These are phyloP conservation scores for Hypoxylon fragiforme DNA, from an alignment of 495 filamentous ascomycete genomes.

Conservation along the genomic window DNA sequence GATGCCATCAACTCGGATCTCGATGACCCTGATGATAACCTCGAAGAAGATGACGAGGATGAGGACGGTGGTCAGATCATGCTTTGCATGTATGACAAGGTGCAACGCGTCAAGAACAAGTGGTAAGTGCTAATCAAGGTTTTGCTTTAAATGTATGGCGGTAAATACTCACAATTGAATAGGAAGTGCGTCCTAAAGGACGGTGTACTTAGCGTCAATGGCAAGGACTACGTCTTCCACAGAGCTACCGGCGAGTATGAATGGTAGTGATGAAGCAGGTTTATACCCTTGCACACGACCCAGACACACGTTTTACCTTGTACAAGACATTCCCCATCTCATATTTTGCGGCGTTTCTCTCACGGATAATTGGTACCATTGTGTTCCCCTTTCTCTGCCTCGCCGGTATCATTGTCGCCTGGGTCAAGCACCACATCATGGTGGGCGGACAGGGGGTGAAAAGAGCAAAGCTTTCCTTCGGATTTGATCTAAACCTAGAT, in stretches of 20 bases:
- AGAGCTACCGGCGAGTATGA: slow-evolving; percentile 97
- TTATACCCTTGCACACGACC: neutral
- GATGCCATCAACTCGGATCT: slow-evolving; percentile 99
- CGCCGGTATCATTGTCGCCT: too few species aligned
- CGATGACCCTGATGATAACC: slow-evolving; percentile 87
- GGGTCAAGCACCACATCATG: too few species aligned
- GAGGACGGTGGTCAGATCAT: slow-evolving; percentile 85
- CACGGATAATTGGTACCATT: neutral
- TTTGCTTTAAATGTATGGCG: neutral
- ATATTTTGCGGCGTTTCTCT: slow-evolving; percentile 3
- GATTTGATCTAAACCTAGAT: too few species aligned
- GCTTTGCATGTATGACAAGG: slow-evolving; percentile 99
- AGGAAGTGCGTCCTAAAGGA: slow-evolving; percentile 98
- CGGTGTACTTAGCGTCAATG: slow-evolving; percentile 86
- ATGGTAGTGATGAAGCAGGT: slow-evolving; percentile 69
- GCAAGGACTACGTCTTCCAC: slow-evolving; percentile 96
- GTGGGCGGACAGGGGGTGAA: too few species aligned
- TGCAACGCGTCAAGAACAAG: slow-evolving; percentile 99
- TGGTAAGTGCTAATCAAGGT: slow-evolving; percentile 61
- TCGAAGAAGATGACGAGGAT: slow-evolving; percentile 76
- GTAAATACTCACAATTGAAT: slow-evolving; percentile 24
- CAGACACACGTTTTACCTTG: slow-evolving; percentile 5
- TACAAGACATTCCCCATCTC: slow-evolving; percentile 11
- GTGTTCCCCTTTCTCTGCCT: neutral
- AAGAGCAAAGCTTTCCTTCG: too few species aligned